These are phyloP conservation scores for Chaetomium sp. DNA, from an alignment of 2,329 filamentous ascomycete species.

Conservation along the genomic window DNA sequence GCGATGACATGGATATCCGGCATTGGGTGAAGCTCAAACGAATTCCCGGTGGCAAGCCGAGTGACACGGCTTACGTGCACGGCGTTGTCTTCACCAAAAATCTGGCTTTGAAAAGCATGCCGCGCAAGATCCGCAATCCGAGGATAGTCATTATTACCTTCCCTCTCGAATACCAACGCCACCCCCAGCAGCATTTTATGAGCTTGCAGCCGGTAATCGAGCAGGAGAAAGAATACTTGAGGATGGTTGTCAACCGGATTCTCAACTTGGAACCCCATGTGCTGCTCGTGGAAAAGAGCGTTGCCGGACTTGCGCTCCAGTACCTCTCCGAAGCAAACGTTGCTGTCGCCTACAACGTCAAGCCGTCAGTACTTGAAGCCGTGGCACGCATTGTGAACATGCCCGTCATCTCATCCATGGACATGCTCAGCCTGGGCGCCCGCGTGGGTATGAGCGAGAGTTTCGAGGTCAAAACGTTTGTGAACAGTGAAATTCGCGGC, in stretches of 20 bases:
- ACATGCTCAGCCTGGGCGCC: conserved; percentile 76
- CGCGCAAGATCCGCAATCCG: conserved; percentile 71
- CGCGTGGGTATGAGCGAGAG: conserved; percentile 74
- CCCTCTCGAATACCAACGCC: conserved; percentile 89
- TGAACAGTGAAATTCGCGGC: conserved; percentile 66
- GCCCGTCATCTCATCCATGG: conserved; percentile 86
- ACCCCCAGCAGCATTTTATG: conserved; percentile 89
- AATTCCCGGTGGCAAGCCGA: conserved; percentile 81
- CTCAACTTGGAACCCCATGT: conserved; percentile 78
- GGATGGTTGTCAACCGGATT: conserved; percentile 87
- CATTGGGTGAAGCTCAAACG: conserved; percentile 98
- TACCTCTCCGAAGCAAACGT: conserved; percentile 85
- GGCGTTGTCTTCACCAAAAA: conserved; percentile 98
- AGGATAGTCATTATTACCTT: conserved; percentile 91
- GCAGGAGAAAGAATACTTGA: conserved; percentile 89
- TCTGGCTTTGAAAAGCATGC: conserved; percentile 92
- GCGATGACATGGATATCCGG: conserved; percentile 93
- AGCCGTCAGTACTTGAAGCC: conserved; percentile 89
- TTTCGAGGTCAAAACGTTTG: conserved; percentile 94
- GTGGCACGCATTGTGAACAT: conserved; percentile 90
- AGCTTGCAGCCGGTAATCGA: conserved; percentile 94
- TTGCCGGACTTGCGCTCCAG: conserved; percentile 84
- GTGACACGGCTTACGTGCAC: conserved; percentile 93
- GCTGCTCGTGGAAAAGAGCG: conserved; percentile 84
- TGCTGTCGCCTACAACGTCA: conserved; percentile 93